Conservation (phyloP, 441 rosid species). For the Mallotus repandus region DNA sequence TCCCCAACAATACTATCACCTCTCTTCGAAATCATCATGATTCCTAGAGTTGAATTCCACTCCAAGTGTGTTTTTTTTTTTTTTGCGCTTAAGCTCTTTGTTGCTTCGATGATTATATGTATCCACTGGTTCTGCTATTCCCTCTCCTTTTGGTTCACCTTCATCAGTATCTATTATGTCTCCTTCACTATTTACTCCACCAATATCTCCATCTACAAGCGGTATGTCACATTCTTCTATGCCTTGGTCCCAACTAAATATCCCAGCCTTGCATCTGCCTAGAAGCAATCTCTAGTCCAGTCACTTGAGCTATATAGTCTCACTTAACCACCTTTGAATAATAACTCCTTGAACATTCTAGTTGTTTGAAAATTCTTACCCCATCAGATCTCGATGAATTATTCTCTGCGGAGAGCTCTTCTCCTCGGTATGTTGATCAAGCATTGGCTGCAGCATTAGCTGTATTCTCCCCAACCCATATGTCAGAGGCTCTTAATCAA, state of each 20-base stretch:
- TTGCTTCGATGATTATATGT: conserved; percentile 49
- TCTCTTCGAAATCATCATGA: background rate
- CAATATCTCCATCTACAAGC: conserved; percentile 53
- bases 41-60: too few species aligned
- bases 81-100: too few species aligned
- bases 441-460: conserved; percentile 28
- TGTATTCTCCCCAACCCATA: conserved; percentile 51
- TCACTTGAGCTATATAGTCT: conserved; percentile 41
- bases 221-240: conserved; percentile 36
- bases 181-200: conserved; percentile 46
- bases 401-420: conserved; percentile 46
- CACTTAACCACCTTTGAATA: conserved; percentile 31
- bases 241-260: conserved; percentile 58
- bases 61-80: conserved; percentile 8
- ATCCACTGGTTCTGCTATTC: conserved; percentile 51
- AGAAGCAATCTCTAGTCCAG: conserved; percentile 55
- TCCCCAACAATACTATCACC: conserved; percentile 54
- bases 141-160: conserved; percentile 55
- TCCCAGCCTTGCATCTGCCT: conserved; percentile 57
- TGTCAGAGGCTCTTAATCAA: conserved; percentile 43
- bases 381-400: conserved; percentile 61
- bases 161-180: conserved; percentile 40
- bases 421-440: conserved; percentile 50
- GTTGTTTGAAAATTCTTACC: conserved; percentile 36
- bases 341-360: conserved; percentile 30